phyloP scores from a whole-genome alignment of 2,329 filamentous ascomycete genomes.

The Sclerotinia trifoliorum region DNA sequence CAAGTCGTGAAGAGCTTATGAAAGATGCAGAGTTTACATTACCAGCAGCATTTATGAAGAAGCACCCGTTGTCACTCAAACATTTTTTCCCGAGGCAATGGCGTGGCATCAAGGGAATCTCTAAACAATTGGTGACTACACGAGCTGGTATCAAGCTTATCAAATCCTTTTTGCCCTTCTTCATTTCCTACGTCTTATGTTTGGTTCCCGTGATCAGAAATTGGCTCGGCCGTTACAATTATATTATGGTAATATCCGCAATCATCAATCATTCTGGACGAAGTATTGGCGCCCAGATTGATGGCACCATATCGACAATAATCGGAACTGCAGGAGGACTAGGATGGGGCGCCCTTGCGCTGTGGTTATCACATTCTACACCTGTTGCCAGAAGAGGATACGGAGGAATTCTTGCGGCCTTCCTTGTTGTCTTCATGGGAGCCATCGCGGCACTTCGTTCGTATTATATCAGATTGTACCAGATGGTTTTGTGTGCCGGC shows the following conservation, averaged over 20 bases:
- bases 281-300: constrained; percentile 56
- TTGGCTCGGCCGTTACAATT: constrained; percentile 55
- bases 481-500: constrained; percentile 54
- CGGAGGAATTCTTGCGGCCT: constrained; percentile 55
- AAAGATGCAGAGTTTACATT: constrained; percentile 47
- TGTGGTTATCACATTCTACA: constrained; percentile 55
- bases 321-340: constrained; percentile 53
- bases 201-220: constrained; percentile 49
- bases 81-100: constrained; percentile 50
- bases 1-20: constrained; percentile 44
- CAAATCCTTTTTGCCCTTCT: constrained; percentile 57
- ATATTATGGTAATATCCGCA: constrained; percentile 56
- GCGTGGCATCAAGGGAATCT: constrained; percentile 46
- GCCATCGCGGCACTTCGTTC: constrained; percentile 53
- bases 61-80: constrained; percentile 48
- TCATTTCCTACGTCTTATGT: constrained; percentile 55
- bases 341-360: constrained; percentile 54
- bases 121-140: constrained; percentile 47
- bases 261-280: constrained; percentile 58
- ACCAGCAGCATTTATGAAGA: constrained; percentile 48
- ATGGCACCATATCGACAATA: constrained; percentile 54
- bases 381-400: constrained; percentile 48
- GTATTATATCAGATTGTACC: constrained; percentile 56
- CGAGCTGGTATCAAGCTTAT: constrained; percentile 51
- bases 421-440: constrained; percentile 54